A percentile compares a stretch with the other conserved stretches of the same genome.
These are phyloP conservation scores for Paecilomyces formosus DNA, from an alignment of 2,329 filamentous ascomycete species.

Conservation along the genomic window DNA sequence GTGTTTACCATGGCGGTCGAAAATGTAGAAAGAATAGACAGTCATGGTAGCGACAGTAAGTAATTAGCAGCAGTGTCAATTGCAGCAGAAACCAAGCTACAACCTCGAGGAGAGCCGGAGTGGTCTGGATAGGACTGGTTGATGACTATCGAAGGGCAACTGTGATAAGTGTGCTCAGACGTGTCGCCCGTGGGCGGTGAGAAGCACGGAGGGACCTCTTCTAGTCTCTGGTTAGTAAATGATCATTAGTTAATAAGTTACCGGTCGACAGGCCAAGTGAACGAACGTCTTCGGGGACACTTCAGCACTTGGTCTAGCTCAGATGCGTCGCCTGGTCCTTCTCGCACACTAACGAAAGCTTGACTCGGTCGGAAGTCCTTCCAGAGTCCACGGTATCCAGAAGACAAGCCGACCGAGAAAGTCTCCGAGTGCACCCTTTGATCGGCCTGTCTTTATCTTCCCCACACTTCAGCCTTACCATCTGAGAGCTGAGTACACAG, in stretches of 20 bases:
- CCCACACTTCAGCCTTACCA: neutral
- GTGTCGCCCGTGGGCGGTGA: neutral
- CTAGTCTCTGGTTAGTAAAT: no score
- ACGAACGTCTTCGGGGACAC: neutral
- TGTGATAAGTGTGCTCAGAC: neutral
- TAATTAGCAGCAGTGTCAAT: neutral
- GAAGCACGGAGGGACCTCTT: neutral
- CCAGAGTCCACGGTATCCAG: neutral
- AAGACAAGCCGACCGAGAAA: neutral
- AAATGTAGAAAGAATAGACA: conserved; percentile 97
- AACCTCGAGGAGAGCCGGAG: neutral
- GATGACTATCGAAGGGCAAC: neutral
- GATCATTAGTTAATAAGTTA: no score
- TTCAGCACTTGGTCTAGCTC: neutral
- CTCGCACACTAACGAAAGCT: neutral
- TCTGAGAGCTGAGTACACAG: neutral
- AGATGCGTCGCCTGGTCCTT: neutral
- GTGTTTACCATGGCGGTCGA: conserved; percentile 85
- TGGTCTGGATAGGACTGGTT: neutral
- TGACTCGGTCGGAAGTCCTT: neutral
- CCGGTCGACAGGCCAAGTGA: no score
- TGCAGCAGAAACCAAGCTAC: neutral
- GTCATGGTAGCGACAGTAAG: conserved; percentile 55
- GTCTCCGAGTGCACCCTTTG: neutral
- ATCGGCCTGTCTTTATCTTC: neutral